These are phyloP conservation scores for Pseudozyma hubeiensis DNA, from an alignment of 1,284 basidiomycete species.

Conservation along the genomic window DNA sequence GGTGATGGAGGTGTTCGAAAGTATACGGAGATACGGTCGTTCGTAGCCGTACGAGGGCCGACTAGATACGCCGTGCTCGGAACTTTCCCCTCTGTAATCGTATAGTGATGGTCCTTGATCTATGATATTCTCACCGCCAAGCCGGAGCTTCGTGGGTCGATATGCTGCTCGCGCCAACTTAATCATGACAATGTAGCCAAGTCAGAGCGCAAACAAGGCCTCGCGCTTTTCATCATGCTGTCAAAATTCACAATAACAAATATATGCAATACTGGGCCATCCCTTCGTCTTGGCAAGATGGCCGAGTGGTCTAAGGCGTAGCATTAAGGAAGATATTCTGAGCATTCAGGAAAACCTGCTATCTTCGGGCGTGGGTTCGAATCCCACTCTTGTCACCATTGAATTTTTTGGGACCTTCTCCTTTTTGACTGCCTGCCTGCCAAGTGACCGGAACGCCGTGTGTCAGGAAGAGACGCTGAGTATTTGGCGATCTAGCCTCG, in stretches of 20 bases:
- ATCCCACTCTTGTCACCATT: constrained; percentile 64
- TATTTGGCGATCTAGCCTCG: too few species aligned
- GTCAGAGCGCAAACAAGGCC: too few species aligned
- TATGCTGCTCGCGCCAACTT: too few species aligned
- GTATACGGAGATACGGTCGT: constrained; percentile 25
- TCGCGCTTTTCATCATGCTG: too few species aligned
- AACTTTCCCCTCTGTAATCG: neutral
- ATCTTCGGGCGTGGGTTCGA: constrained; percentile 68
- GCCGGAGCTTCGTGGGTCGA: too few species aligned
- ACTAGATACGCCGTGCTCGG: too few species aligned
- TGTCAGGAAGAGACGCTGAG: too few species aligned
- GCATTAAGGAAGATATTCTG: constrained; percentile 53
- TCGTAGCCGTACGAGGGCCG: neutral
- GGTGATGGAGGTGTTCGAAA: constrained; percentile 59
- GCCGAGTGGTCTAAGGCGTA: constrained; percentile 66
- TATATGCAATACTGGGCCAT: neutral
- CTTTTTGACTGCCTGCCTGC: neutral
- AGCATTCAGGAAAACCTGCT: constrained; percentile 27
- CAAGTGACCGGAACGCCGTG: too few species aligned
- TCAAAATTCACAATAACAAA: neutral
- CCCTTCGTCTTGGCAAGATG: constrained; percentile 46
- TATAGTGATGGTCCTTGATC: too few species aligned
- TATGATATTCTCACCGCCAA: too few species aligned
- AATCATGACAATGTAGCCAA: too few species aligned
- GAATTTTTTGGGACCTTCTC: neutral